Evolutionary conservation across 768 basidiomycete species (phyloP).

Genomic region (Mycena maculata): DNA sequence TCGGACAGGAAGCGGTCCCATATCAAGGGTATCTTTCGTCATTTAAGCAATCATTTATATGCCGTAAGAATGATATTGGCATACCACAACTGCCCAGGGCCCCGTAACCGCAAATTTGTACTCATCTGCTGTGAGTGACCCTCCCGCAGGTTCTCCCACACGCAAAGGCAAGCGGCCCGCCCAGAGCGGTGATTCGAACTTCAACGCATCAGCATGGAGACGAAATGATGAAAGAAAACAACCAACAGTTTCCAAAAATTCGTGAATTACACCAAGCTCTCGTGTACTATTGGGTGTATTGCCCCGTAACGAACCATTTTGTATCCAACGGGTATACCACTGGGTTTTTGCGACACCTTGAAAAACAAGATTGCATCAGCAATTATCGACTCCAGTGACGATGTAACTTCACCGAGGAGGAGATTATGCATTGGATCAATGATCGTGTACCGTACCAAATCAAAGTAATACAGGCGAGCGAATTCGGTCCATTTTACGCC

Average conservation of each 20-base stretch:
- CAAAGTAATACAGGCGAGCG: conserved; percentile 35
- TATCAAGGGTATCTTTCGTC: conserved; percentile 27
- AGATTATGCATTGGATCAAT: neutral
- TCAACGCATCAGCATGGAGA: neutral
- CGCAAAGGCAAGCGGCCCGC: conserved; percentile 16
- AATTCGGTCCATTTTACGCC: conserved; percentile 37
- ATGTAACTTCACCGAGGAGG: neutral
- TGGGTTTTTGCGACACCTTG: too few species aligned
- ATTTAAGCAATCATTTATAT: neutral
- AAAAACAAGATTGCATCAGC: too few species aligned
- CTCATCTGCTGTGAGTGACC: conserved; percentile 38
- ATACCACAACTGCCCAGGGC: conserved; percentile 28
- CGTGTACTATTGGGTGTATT: too few species aligned
- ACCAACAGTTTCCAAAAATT: neutral
- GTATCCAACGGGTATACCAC: neutral
- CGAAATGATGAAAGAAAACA: neutral
- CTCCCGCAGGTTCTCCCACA: conserved; percentile 23
- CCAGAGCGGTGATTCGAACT: conserved; percentile 1
- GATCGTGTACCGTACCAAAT: neutral
- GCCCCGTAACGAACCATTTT: too few species aligned
- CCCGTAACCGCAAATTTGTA: conserved; percentile 35
- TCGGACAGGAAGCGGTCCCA: conserved; percentile 11
- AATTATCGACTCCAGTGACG: too few species aligned
- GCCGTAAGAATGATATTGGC: neutral
- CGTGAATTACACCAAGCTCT: conserved; percentile 34